phyloP scores from a whole-genome alignment of 352 stramenopile species.

The Globisporangium yorkense region DNA sequence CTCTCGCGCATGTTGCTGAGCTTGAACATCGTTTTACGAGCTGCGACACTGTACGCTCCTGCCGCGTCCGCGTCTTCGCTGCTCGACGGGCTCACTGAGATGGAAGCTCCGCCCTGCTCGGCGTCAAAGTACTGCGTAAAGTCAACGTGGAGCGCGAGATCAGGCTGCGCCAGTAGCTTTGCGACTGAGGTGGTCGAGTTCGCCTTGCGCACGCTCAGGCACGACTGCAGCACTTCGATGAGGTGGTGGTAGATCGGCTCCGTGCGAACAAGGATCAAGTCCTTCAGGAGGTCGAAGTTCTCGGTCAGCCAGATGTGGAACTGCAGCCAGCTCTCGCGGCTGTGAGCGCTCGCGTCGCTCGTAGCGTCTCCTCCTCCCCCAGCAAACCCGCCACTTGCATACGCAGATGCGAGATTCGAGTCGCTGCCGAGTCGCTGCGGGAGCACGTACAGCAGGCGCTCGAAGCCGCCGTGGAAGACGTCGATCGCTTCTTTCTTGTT shows the following conservation, averaged over 20 bases:
- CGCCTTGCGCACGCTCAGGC: conserved; percentile 35
- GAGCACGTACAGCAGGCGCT: conserved; percentile 49
- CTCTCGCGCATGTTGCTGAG: conserved; percentile 30
- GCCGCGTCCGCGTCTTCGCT: conserved; percentile 15
- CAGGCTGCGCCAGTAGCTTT: conserved; percentile 12
- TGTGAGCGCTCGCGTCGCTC: conserved; percentile 9
- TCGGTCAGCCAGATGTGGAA: conserved; percentile 80
- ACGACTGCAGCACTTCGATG: conserved; percentile 46
- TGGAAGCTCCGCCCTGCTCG: conserved; percentile 8
- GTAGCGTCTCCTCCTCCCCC: background rate
- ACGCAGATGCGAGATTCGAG: background rate
- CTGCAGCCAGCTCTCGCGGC: conserved; percentile 59
- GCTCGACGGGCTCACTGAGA: background rate
- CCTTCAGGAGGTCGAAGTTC: conserved; percentile 52
- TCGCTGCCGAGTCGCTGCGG: conserved; percentile 7
- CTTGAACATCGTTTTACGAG: conserved; percentile 36
- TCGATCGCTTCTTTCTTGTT: conserved; percentile 74
- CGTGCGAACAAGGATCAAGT: conserved; percentile 58
- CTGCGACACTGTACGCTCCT: conserved; percentile 9
- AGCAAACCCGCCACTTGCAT: background rate
- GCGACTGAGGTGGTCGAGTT: conserved; percentile 16
- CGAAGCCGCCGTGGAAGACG: conserved; percentile 70
- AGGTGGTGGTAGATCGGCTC: conserved; percentile 54
- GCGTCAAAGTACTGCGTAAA: conserved; percentile 25
- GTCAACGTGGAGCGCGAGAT: conserved; percentile 28